Conservation (phyloP, 2,329 filamentous ascomycete species). For the Penicillium sp. region DNA sequence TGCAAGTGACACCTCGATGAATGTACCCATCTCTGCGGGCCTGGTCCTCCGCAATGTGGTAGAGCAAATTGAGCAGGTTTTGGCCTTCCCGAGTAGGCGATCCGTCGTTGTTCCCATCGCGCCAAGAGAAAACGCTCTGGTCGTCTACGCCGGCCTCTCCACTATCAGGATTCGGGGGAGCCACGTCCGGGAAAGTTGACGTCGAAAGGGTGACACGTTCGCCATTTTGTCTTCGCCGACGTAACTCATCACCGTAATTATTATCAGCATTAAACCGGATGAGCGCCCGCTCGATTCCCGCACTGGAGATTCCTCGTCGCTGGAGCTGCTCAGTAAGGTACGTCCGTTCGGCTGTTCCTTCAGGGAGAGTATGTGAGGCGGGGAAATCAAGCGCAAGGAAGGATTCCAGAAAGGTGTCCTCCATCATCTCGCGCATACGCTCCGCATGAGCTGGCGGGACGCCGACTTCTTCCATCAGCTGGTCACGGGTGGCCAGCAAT, state of each 20-base stretch:
- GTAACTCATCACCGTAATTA: slow-evolving; percentile 41
- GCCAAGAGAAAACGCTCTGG: slow-evolving; percentile 47
- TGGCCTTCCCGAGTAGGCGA: slow-evolving; percentile 58
- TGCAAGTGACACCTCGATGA: slow-evolving; percentile 89
- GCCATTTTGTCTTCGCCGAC: slow-evolving; percentile 39
- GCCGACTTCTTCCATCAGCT: slow-evolving; percentile 43
- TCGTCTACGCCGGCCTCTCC: slow-evolving; percentile 41
- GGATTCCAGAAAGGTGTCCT: slow-evolving; percentile 45
- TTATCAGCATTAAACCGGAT: slow-evolving; percentile 40
- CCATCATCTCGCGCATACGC: slow-evolving; percentile 45
- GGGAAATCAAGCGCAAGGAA: slow-evolving; percentile 45
- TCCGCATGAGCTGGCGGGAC: slow-evolving; percentile 39
- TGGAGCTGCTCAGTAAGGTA: slow-evolving; percentile 41
- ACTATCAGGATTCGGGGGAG: slow-evolving; percentile 31
- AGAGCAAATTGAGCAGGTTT: slow-evolving; percentile 80
- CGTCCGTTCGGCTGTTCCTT: slow-evolving; percentile 34
- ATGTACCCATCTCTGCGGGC: slow-evolving; percentile 84
- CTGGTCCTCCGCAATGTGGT: slow-evolving; percentile 91
- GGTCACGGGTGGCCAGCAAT: slow-evolving; percentile 41
- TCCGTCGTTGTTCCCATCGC: slow-evolving; percentile 44
- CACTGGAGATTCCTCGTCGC: slow-evolving; percentile 39
- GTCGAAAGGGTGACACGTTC: slow-evolving; percentile 39
- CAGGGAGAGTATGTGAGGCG: slow-evolving; percentile 34
- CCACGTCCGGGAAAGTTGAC: slow-evolving; percentile 32
- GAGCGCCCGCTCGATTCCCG: slow-evolving; percentile 39